Evolutionary conservation across 371 early-diverging fungal genomes (phyloP).

Genomic region (Mortierella sp.): DNA sequence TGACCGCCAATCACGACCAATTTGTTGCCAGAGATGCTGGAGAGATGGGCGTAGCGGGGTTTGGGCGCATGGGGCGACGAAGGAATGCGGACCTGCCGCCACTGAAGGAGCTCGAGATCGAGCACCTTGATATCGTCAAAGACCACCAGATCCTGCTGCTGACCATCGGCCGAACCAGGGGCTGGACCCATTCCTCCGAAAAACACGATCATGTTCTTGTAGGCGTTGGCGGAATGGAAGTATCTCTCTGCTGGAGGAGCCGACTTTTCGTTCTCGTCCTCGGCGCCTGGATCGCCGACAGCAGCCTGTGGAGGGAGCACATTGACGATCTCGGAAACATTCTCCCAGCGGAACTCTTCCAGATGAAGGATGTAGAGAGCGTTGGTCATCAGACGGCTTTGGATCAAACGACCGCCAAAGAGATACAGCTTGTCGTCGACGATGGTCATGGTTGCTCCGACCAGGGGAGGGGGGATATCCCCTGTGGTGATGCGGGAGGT

Average conservation of each 20-base stretch:
- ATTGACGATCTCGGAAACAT: constrained; percentile 47
- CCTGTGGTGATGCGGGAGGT: constrained; percentile 79
- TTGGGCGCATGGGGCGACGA: constrained; percentile 71
- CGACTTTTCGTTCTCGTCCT: constrained; percentile 39
- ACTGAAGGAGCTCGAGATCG: constrained; percentile 73
- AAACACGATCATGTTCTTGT: constrained; percentile 67
- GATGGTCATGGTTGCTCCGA: constrained; percentile 81
- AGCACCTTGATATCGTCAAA: constrained; percentile 82
- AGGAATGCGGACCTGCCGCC: constrained; percentile 67
- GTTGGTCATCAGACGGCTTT: constrained; percentile 78
- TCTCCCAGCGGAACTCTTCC: constrained; percentile 71
- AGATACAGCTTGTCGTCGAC: constrained; percentile 76
- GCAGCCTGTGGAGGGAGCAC: constrained; percentile 28
- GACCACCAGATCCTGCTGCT: constrained; percentile 64
- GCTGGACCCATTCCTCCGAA: constrained; percentile 78
- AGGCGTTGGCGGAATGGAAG: constrained; percentile 83
- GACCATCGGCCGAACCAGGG: constrained; percentile 22
- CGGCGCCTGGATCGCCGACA: constrained; percentile 51
- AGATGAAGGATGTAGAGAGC: constrained; percentile 80
- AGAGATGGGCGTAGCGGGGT: constrained; percentile 88
- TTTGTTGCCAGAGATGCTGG: constrained; percentile 69
- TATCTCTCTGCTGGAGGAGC: constrained; percentile 76
- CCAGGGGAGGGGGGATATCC: constrained; percentile 83
- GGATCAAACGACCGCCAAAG: constrained; percentile 83
- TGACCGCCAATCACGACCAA: constrained; percentile 87